Percentiles rank a stretch among this genome's conserved stretches.
Conservation (phyloP, 495 filamentous ascomycete genomes). For the Letharia lupina region DNA sequence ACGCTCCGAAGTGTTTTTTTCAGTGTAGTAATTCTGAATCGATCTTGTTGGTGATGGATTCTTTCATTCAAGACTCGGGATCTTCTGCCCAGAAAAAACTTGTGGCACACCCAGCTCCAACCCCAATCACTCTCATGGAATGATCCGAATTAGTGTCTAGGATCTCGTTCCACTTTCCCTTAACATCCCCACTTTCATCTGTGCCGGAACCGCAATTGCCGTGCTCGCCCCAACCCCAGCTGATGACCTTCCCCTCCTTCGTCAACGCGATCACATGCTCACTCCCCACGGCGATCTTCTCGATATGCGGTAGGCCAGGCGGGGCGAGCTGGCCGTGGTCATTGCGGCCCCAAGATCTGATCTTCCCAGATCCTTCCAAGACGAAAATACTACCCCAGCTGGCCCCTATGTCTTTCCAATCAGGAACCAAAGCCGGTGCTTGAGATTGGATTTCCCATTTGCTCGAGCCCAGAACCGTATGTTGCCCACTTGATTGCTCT, state of each 20-base stretch:
- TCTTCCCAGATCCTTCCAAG: slow-evolving; percentile 43
- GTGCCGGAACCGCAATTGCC: slow-evolving; percentile 78
- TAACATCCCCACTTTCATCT: slow-evolving; percentile 54
- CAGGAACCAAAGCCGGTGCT: slow-evolving; percentile 25
- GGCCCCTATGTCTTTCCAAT: slow-evolving; percentile 56
- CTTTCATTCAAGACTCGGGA: background rate
- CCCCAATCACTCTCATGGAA: slow-evolving; percentile 35
- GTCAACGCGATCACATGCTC: slow-evolving; percentile 73
- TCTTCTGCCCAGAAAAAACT: slow-evolving; percentile 46
- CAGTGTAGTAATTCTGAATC: background rate
- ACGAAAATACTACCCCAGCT: slow-evolving; percentile 80
- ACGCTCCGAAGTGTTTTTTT: background rate
- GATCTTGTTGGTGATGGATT: background rate
- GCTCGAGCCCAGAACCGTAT: slow-evolving; percentile 58
- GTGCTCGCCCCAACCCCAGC: slow-evolving; percentile 97
- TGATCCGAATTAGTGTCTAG: slow-evolving; percentile 33
- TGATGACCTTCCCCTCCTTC: slow-evolving; percentile 49
- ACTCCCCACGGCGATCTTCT: slow-evolving; percentile 66
- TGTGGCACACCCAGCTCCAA: slow-evolving; percentile 84
- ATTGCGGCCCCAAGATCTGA: slow-evolving; percentile 67
- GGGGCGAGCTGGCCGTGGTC: slow-evolving; percentile 78
- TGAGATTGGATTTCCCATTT: slow-evolving; percentile 53
- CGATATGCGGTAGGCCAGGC: slow-evolving; percentile 39
- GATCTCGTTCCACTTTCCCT: slow-evolving; percentile 54
- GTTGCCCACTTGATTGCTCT: slow-evolving; percentile 39